Evolutionary conservation across 2,329 filamentous ascomycete genomes (phyloP).

Genomic region (Rutstroemia sp.): DNA sequence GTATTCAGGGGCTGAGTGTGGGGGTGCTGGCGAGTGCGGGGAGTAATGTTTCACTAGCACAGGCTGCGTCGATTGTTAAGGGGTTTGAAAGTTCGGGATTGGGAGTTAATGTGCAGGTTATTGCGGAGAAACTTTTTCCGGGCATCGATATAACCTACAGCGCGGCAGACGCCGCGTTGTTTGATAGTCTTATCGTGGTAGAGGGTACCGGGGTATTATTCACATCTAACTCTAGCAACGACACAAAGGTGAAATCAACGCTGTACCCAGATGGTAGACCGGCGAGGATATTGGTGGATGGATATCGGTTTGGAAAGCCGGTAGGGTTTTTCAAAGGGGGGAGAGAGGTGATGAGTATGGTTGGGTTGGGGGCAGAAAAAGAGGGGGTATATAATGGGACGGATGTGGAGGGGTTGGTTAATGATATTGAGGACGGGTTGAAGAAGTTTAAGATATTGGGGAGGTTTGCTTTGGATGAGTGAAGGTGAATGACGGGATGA

Average conservation of each 20-base stretch:
- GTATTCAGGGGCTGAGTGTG: constrained; percentile 55
- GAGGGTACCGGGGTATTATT: constrained; percentile 36
- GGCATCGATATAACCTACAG: constrained; percentile 59
- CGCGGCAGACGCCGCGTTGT: constrained; percentile 52
- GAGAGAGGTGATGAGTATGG: not conserved
- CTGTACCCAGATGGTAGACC: constrained; percentile 2
- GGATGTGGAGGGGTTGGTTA: constrained; percentile 33
- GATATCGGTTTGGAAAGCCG: no score
- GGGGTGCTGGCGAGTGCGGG: constrained; percentile 44
- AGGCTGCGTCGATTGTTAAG: constrained; percentile 43
- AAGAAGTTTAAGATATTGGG: constrained; percentile 58
- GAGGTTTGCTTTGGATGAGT: constrained; percentile 50
- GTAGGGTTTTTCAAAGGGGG: not conserved
- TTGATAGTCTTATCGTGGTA: constrained; percentile 58
- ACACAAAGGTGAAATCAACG: not conserved
- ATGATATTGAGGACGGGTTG: constrained; percentile 49
- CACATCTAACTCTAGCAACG: not conserved
- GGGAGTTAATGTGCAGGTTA: constrained; percentile 50
- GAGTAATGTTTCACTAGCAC: constrained; percentile 31
- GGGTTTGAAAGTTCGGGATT: constrained; percentile 42
- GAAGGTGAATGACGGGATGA: no score
- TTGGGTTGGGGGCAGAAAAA: constrained; percentile 18
- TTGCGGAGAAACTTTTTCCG: constrained; percentile 48
- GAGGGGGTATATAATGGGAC: not conserved
- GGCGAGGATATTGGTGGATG: constrained; percentile 15